A percentile compares a stretch with the other conserved stretches of the same genome.
Evolutionary conservation across 306 rosid genomes (phyloP).

Genomic region (Glycine soja): DNA sequence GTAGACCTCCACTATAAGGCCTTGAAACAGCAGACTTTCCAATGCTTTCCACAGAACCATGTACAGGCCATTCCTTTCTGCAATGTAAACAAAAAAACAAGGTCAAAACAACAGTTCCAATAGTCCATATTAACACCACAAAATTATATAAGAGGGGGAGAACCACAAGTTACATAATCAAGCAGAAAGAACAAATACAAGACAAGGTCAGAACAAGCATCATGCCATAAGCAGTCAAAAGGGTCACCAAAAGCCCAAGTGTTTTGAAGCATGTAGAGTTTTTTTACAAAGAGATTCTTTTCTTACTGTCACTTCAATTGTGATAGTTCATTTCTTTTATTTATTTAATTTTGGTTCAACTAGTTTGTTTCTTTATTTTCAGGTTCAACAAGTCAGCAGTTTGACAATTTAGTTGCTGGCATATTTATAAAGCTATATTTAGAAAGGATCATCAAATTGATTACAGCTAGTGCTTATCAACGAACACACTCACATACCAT

Average conservation of each 20-base stretch:
- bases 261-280: too few relatives aligned
- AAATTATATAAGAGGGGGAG: too few relatives aligned
- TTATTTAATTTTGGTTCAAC: background rate
- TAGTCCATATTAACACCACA: background rate
- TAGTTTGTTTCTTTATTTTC: background rate
- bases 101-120: constrained; percentile 10
- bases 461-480: background rate
- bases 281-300: too few relatives aligned
- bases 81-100: constrained; percentile 39
- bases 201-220: background rate
- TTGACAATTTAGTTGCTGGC: constrained; percentile 2
- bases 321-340: background rate
- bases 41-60: constrained; percentile 64
- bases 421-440: constrained; percentile 13
- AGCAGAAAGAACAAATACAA: background rate
- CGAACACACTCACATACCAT: background rate
- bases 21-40: constrained; percentile 59
- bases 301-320: too few relatives aligned
- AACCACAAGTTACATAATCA: constrained; percentile 12
- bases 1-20: constrained; percentile 68
- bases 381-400: constrained; percentile 36
- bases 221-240: constrained; percentile 3
- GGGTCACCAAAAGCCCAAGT: background rate
- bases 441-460: constrained; percentile 2
- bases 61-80: constrained; percentile 79